Base-by-base conservation (phyloP, 495 filamentous ascomycete genomes). In the Aspergillus affinis region DNA sequence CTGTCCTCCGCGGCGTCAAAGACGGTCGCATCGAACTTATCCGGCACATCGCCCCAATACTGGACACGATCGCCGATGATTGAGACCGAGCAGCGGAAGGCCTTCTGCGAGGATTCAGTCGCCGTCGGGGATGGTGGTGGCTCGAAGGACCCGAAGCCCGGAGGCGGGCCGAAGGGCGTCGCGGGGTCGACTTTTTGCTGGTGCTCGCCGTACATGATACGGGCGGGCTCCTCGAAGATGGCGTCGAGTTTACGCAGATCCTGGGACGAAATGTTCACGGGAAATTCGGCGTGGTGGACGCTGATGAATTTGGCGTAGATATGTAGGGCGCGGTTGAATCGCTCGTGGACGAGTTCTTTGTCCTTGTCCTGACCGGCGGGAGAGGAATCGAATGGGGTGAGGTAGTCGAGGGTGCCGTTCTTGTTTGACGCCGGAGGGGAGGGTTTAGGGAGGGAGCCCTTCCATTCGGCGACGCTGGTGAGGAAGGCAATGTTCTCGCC, bases 401-500 rank as follows among this genome's bases (percentile, higher is more conserved):
- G 36, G 36, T 15, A 41, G 36, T 41, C 36, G 36, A 17, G 9
- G 36, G 36, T 41, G 36, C 3, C 13, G 36, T 41, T 41, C 12
- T 41, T 41, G 36, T 8, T 17, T 1, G 36, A 41, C 10, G 36
- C 1, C 12, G 36, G 36, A 4, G 41, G 32, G 49, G 65, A 55
- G 13, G 60, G 58, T 26, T 50, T 47, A 18, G 72, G 69, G 0
- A 75, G 57, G 13, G 59, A 58, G 48, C 54, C 53, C 62, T 82
- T 84, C 83, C 84, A 89, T 30, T 82, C 76, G 17, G 80, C 68
- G 21, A 87, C 76, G 57, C 76, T 70, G 27, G 77, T 84, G 2
- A 88, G 78, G 75, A 89, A 89, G 59, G 83, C 79, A 51, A 89
- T 83, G 71, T 88, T 89, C 68, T 88, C 86, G 30, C 83, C 86